Conservation (phyloP, 1,284 basidiomycete genomes). For the Ceratobasidium sp. region DNA sequence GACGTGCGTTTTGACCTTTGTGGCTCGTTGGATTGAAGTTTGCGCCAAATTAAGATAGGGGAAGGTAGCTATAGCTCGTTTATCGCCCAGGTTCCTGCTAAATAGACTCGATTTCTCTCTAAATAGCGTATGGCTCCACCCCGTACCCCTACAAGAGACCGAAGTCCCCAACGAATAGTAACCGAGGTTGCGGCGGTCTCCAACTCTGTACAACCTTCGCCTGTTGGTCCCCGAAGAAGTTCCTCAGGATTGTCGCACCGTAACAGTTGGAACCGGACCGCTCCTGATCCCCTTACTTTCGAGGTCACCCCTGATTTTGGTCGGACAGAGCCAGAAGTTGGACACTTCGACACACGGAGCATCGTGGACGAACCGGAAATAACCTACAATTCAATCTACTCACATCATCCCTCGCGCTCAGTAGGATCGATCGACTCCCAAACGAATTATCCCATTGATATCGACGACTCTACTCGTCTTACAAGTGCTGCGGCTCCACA, state of each 20-base stretch:
- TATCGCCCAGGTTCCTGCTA: neutral
- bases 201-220: constrained; percentile 36
- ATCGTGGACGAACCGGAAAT: constrained; percentile 34
- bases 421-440: constrained; percentile 40
- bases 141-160: constrained; percentile 33
- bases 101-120: neutral
- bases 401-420: constrained; percentile 24
- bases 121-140: constrained; percentile 33
- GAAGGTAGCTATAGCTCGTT: neutral
- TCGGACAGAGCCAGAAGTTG: constrained; percentile 12
- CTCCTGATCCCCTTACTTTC: constrained; percentile 10
- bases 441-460: constrained; percentile 9
- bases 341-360: constrained; percentile 29
- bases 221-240: constrained; percentile 13
- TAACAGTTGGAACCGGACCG: constrained; percentile 36
- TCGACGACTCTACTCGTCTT: constrained; percentile 42
- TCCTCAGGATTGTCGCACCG: constrained; percentile 29
- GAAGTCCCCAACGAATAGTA: constrained; percentile 32
- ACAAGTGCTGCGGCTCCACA: constrained; percentile 34
- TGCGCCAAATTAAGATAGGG: neutral
- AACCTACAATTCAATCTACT: neutral
- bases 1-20: neutral
- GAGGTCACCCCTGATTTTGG: constrained; percentile 6
- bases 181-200: constrained; percentile 36
- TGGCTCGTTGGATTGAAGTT: neutral